Evolutionary conservation across 2,329 filamentous ascomycete species (phyloP), one percentile per base, ranked within the genome.

Genomic region (Acrodontium crateriforme): DNA sequence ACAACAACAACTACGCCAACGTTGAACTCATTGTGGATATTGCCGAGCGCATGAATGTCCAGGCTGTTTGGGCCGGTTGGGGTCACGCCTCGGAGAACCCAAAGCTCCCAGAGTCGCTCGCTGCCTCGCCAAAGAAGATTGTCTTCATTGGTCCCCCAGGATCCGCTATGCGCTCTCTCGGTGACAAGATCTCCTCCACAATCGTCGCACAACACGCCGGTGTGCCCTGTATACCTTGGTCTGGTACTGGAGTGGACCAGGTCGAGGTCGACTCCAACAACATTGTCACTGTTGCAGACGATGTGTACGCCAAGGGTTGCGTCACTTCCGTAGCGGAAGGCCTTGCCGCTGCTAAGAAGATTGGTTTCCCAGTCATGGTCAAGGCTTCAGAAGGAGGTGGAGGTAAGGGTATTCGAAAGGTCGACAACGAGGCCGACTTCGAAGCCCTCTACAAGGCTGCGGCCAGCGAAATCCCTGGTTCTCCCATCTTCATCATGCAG

Each of bases 1-100:
- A 98, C 67, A 98, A 98, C 71, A 93, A 98, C 76, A 98, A 98
- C 62, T 98, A 98, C 61, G 89, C 89, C 62, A 98, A 98, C 56
- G 89, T 98, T 35, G 89, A 98, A 65, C 69, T 98, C 54, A 98
- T 98, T 58, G 89, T 98, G 42, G 89, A 98, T 64, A 75, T 98
- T 54, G 89, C 89, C 15, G 89, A 98, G 69, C 83, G 89, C 38
- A 95, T 94, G 84, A 74, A 87, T 47, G 89, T 98, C 36, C 89
- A 98, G 52, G 89, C 89, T 34, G 89, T 98, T 10, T 98, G 89
- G 89, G 89, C 89, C 46, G 89, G 89, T 68, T 98, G 89, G 85
- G 89, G 89, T 50, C 89, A 98, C 57, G 89, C 89, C 45, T 98
- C 89, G 30, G 89, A 98, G 64, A 98, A 98, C 66, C 89, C 91